Conservation (phyloP, 1,139 yeast genomes). For the Scheffersomyces parashehatae region DNA sequence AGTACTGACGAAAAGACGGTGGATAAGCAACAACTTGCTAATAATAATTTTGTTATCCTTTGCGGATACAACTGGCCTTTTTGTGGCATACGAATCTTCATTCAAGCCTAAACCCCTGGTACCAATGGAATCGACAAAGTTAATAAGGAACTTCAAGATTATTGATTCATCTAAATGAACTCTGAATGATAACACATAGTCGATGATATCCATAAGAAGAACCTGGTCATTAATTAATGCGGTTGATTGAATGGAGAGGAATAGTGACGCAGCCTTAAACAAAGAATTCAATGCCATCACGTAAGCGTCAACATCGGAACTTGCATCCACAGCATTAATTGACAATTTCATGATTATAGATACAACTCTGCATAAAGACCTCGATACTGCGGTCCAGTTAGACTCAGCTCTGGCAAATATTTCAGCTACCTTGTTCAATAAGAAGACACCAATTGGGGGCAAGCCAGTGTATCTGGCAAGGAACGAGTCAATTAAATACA, state of each 20-base stretch:
- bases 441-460: conserved; percentile 53
- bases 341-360: conserved; percentile 50
- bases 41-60: conserved; percentile 58
- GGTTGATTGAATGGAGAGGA: conserved; percentile 49
- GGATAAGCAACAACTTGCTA: conserved; percentile 58
- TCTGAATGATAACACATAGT: conserved; percentile 50
- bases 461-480: conserved; percentile 30
- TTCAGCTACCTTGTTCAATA: conserved; percentile 48
- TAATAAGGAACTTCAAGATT: conserved; percentile 38
- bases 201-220: conserved; percentile 56
- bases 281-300: conserved; percentile 28
- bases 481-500: conserved; percentile 55
- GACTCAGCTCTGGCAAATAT: conserved; percentile 51
- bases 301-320: conserved; percentile 30
- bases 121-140: conserved; percentile 53
- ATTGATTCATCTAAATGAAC: conserved; percentile 38
- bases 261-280: conserved; percentile 44
- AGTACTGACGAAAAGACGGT: conserved; percentile 55
- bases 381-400: conserved; percentile 63
- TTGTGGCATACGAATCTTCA: conserved; percentile 30
- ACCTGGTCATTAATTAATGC: conserved; percentile 60
- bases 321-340: conserved; percentile 25
- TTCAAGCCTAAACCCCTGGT: conserved; percentile 52
- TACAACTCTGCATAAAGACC: conserved; percentile 63
- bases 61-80: conserved; percentile 26